Conservation (phyloP, 139 green algal species). For the Haematococcus sp. region DNA sequence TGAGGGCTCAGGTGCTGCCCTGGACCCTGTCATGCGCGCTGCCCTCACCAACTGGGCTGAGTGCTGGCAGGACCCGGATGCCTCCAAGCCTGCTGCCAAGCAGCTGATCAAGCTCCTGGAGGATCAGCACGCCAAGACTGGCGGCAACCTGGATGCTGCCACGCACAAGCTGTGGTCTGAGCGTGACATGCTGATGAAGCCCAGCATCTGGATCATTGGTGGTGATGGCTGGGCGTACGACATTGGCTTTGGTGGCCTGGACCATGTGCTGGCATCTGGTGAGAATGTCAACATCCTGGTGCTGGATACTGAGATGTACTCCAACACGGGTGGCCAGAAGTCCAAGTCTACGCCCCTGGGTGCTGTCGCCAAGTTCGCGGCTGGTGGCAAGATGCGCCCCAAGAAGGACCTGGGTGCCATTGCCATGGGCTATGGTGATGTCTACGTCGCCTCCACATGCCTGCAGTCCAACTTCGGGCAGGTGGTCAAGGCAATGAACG, state of each 20-base stretch:
- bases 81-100: slow-evolving; percentile 21
- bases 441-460: slow-evolving; percentile 48
- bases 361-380: slow-evolving; percentile 56
- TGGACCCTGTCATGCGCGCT: slow-evolving; percentile 4
- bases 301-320: slow-evolving; percentile 62
- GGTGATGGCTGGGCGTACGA: slow-evolving; percentile 67
- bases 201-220: slow-evolving; percentile 58
- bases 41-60: neutral
- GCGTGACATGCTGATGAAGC: slow-evolving; percentile 58
- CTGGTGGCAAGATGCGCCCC: slow-evolving; percentile 49
- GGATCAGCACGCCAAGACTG: neutral
- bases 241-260: slow-evolving; percentile 60
- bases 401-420: slow-evolving; percentile 54
- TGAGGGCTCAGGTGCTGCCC: neutral
- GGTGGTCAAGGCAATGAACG: slow-evolving; percentile 38
- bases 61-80: slow-evolving; percentile 7
- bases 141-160: neutral
- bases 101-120: slow-evolving; percentile 2
- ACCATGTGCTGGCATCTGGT: slow-evolving; percentile 57
- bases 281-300: slow-evolving; percentile 60
- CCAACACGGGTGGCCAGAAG: slow-evolving; percentile 63
- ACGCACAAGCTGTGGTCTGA: slow-evolving; percentile 6
- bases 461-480: slow-evolving; percentile 60
- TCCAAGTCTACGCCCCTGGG: slow-evolving; percentile 56
- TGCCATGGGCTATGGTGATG: slow-evolving; percentile 49